Evolutionary conservation across 176 grass and related monocot species (phyloP), one percentile per base, ranked within the genome.

Genomic region (Sorghum bicolor): DNA sequence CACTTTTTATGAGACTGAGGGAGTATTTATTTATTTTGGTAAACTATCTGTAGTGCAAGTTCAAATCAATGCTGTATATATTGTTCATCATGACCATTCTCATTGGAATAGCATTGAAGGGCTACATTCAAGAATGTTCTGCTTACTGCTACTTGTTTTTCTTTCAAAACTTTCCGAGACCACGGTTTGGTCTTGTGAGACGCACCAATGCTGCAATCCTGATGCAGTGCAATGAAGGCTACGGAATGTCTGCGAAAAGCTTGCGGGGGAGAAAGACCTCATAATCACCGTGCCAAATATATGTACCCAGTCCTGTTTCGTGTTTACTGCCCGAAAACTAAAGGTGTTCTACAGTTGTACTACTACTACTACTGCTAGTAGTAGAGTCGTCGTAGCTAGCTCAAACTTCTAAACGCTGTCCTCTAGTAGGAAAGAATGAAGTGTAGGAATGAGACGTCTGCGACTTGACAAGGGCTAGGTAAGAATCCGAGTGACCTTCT

Each of bases 401-500:
- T 68, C 85, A 88, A 85, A 91, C 58, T 85, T 76, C 75, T 25
- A 80, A 84, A 75, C 69, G 22, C 53, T 69, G 86, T 86, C 75
- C 15, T 63, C 80, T 44, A 16, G 3, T 16, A 6, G 84, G 67
- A 36, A 65, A 61, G 58, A 86, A 74, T n/a, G 67, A 58, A 63
- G 80, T 67, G 71, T 73, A 61, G 80, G 89, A 76, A 90, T 53
- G 75, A 39, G 80, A 87, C 69, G 9, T 44, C 14, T 62, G 70
- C 65, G 80, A 87, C 80, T 87, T 80, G 88, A 87, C 88, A 78
- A 39, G 76, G 83, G 80, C 74, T 43, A 87, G 80, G 67, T 44
- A 81, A 89, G 69, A 80, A 87, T 83, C 68, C 13, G 26, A 55
- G 63, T 70, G 79, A 83, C 78, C 20, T 80, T 40, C 20, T 12